Conservation (phyloP, 495 filamentous ascomycete genomes). For the Penicillium chermesinum region DNA sequence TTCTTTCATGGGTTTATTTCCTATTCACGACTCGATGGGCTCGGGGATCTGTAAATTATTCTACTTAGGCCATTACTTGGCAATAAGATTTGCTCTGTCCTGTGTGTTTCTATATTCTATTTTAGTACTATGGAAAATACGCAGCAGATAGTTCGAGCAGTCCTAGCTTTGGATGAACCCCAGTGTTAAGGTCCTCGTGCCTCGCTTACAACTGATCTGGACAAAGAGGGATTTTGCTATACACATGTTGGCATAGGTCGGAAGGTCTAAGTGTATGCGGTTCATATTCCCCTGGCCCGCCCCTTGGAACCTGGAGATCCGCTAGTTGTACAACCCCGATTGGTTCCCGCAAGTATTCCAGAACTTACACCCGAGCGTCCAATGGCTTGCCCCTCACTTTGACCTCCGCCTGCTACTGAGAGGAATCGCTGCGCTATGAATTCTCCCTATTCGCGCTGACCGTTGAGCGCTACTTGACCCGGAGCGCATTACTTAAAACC, state of each 20-base stretch:
- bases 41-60: conserved; percentile 48
- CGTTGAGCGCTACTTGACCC: no score
- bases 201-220: no score
- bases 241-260: no score
- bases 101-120: conserved; percentile 4
- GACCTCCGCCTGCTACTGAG: conserved; percentile 18
- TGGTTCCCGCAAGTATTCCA: conserved; percentile 9
- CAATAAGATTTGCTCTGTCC: conserved; percentile 24
- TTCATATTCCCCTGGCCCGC: no score
- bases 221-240: no score
- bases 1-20: conserved; percentile 23
- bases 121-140: neutral
- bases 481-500: no score
- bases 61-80: conserved; percentile 19
- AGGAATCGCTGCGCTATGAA: conserved; percentile 6
- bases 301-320: no score
- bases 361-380: conserved; percentile 10
- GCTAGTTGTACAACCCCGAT: conserved; percentile 6
- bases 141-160: no score
- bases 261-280: no score
- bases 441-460: conserved; percentile 8
- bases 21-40: conserved; percentile 41
- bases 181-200: no score
- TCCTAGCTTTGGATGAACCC: no score
- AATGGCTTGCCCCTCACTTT: conserved; percentile 19